phyloP scores from a whole-genome alignment of 106 monocot species.

The Dioscorea zingiberensis region DNA sequence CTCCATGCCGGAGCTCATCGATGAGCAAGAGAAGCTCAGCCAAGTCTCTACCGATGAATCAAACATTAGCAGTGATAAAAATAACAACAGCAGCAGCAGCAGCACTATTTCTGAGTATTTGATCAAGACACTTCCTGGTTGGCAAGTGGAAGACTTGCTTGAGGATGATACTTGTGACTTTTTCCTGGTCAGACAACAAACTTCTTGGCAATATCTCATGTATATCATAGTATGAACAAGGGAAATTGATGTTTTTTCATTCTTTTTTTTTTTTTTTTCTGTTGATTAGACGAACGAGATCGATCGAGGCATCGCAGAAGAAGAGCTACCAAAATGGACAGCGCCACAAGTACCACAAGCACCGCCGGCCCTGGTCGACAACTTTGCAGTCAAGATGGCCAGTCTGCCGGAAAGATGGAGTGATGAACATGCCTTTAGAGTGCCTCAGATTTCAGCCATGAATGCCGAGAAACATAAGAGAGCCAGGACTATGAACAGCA shows the following conservation, averaged over 20 bases:
- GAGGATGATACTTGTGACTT: slow-evolving; percentile 8
- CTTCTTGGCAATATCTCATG: no score
- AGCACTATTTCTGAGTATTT: slow-evolving; percentile 85
- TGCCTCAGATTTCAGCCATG: not conserved
- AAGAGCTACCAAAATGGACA: slow-evolving; percentile 6
- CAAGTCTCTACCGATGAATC: not conserved
- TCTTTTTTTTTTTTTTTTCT: slow-evolving; percentile 18
- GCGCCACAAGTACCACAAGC: slow-evolving; percentile 6
- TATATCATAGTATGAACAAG: no score
- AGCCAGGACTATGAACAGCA: not conserved
- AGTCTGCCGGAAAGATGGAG: not conserved
- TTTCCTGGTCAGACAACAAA: not conserved
- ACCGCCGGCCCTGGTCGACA: not conserved
- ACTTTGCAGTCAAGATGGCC: not conserved
- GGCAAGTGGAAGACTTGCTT: slow-evolving; percentile 53
- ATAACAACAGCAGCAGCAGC: slow-evolving; percentile 5
- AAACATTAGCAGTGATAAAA: slow-evolving; percentile 4
- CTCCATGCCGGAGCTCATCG: slow-evolving; percentile 5
- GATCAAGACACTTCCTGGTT: slow-evolving; percentile 72
- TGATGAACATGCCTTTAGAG: not conserved
- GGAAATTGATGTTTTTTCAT: no score
- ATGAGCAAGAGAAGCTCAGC: no score
- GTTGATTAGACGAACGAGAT: slow-evolving; percentile 1
- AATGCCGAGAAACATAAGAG: slow-evolving; percentile 1
- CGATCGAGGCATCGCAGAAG: no score